Conservation (phyloP, 192 early-diverging fungal genomes). For the Dispira simplex region DNA sequence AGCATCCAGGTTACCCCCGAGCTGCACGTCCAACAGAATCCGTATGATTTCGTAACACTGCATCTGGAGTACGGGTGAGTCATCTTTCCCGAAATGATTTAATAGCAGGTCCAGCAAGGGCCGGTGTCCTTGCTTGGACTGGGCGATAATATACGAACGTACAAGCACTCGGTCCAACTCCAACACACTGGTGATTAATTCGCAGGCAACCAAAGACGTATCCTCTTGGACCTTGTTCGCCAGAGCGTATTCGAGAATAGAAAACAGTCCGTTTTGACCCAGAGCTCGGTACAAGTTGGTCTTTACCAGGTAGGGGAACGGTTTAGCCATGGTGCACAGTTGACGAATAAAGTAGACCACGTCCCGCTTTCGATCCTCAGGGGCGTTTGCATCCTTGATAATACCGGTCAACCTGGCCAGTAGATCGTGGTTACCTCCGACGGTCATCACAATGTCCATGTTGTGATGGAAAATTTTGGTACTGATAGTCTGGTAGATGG, state of each 20-base stretch:
- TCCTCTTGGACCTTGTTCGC: conserved; percentile 26
- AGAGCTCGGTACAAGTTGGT: conserved; percentile 49
- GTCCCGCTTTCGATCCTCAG: conserved; percentile 43
- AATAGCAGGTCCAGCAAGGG: conserved; percentile 56
- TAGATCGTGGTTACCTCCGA: conserved; percentile 52
- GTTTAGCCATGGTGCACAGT: conserved; percentile 58
- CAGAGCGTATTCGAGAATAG: conserved; percentile 55
- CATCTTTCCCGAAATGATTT: conserved; percentile 37
- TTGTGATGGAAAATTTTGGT: conserved; percentile 71
- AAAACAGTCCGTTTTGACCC: conserved; percentile 62
- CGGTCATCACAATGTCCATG: conserved; percentile 61
- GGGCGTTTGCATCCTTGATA: conserved; percentile 27
- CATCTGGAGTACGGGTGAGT: conserved; percentile 45
- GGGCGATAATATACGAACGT: conserved; percentile 45
- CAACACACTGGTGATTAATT: conserved; percentile 53
- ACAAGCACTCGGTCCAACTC: conserved; percentile 74
- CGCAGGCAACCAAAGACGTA: conserved; percentile 44
- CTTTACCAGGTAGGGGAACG: conserved; percentile 41
- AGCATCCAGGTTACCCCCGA: conserved; percentile 12
- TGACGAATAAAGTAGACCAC: conserved; percentile 71
- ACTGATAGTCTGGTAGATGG: conserved; percentile 50
- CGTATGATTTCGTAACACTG: conserved; percentile 65
- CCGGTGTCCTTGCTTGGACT: conserved; percentile 29
- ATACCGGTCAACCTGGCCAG: conserved; percentile 56
- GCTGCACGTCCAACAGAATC: conserved; percentile 47